Percentiles rank a stretch among this genome's conserved stretches.
Evolutionary conservation across 1,139 yeast species (phyloP).

Genomic region (Yamadazyma trypodendri): DNA sequence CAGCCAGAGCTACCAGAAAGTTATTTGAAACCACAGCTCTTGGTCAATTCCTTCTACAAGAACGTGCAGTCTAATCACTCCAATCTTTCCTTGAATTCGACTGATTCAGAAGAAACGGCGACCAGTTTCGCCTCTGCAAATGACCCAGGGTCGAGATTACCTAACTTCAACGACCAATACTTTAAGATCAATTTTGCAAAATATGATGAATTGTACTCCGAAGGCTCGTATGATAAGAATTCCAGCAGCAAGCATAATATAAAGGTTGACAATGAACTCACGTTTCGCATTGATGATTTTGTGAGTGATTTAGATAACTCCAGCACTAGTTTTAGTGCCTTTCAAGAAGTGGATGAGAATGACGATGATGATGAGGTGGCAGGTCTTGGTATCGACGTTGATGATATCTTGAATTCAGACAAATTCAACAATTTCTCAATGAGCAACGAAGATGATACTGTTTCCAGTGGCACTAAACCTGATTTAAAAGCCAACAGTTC

Average conservation of each 20-base stretch:
- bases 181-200: constrained; percentile 36
- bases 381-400: constrained; percentile 48
- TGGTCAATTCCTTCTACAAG: constrained; percentile 4
- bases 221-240: background rate
- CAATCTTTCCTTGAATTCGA: constrained; percentile 28
- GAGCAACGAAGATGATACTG: constrained; percentile 2
- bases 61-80: constrained; percentile 17
- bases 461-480: constrained; percentile 1
- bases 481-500: background rate
- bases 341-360: constrained; percentile 23
- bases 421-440: constrained; percentile 35
- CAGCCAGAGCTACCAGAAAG: constrained; percentile 45
- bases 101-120: constrained; percentile 3
- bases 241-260: constrained; percentile 24
- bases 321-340: constrained; percentile 17
- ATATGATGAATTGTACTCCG: constrained; percentile 33
- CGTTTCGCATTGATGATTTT: constrained; percentile 42
- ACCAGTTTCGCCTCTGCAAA: constrained; percentile 10
- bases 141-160: constrained; percentile 25
- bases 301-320: constrained; percentile 28
- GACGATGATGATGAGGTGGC: constrained; percentile 38
- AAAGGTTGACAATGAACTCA: constrained; percentile 32
- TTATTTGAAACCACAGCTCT: constrained; percentile 23
- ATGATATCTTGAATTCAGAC: constrained; percentile 43
- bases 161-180: constrained; percentile 38